phyloP scores from a whole-genome alignment of 179 eudicot species.

The Patellifolia procumbens region DNA sequence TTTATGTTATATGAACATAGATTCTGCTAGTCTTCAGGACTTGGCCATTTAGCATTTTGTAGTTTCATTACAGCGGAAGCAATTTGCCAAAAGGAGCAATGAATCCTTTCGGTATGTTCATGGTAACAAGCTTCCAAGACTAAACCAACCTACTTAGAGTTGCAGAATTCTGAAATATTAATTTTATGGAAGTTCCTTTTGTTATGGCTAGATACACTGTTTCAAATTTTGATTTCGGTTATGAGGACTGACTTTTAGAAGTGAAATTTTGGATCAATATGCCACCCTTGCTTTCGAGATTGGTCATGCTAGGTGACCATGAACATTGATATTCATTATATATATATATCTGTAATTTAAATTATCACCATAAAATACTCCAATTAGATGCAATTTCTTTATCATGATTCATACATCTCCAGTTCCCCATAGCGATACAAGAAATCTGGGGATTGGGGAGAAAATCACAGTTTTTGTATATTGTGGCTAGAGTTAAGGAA shows the following conservation, averaged over 20 bases:
- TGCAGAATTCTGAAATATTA: not conserved
- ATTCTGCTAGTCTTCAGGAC: constrained; percentile 3
- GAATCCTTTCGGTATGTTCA: not conserved
- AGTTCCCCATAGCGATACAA: not conserved
- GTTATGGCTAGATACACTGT: not conserved
- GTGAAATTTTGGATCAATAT: not conserved
- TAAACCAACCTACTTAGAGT: not conserved
- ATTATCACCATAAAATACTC: not conserved
- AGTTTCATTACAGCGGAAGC: not conserved
- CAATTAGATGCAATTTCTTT: not conserved
- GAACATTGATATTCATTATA: not conserved
- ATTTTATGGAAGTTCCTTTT: not conserved
- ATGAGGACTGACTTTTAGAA: not conserved
- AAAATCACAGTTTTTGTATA: not conserved
- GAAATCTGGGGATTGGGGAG: not conserved
- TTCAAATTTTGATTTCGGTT: not conserved
- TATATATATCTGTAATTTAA: no score
- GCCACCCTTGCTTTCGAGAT: not conserved
- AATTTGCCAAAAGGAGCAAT: not conserved
- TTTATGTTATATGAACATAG: constrained; percentile 8
- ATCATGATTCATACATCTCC: constrained; percentile 2
- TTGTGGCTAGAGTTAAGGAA: not conserved
- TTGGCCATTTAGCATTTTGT: not conserved
- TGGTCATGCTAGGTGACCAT: not conserved
- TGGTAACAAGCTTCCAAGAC: not conserved